Evolutionary conservation across 1,139 yeast species (phyloP), one percentile per base, ranked within the genome.

Genomic region (Kurtzmaniella quercitrusa): DNA sequence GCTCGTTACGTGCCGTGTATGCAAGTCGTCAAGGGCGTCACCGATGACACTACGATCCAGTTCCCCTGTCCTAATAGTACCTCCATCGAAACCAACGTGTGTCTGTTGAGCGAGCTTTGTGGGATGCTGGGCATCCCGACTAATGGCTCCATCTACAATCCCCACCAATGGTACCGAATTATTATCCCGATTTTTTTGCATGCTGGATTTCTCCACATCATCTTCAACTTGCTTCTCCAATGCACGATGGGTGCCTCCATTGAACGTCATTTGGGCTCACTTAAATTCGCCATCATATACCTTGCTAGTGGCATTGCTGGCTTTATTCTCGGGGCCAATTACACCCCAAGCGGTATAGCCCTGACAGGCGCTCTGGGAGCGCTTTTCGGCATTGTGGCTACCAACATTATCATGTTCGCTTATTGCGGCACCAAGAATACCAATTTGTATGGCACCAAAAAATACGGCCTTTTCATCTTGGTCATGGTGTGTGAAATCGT

Each of bases 351-450:
- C 44, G 91, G 90, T 1, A 72, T 82, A 34, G 81, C 88, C 1
- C 77, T 85, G 15, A 79, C 85, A 0, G 93, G 93, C 2, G 88
- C 89, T 1, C 77, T 84, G n/a, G 93, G 93, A 2, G 75, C 89
- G 1, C 63, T 85, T 31, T 84, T 85, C 60, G 91, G 91, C 1
- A 65, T 85, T 29, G 78, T 85, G 48, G 85, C 87, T 9, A 62
- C 83, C 8, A 83, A 83, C 55, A 61, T 84, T 39, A 56, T 82
- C 12, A 70, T 81, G 53, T 74, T 85, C 51, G 53, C 82, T 2
- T 78, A 79, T 55, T 68, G 82, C 64, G 85, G 79, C 41, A 59
- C 62, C 52, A 62, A 77, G 57, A 67, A 70, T 58, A 58, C 75
- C 46, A 67, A 75, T 60, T 54, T 73, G 58, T 65, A 70, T 52